Percentiles rank a stretch among this genome's conserved stretches.
Evolutionary conservation across 768 basidiomycete genomes (phyloP).

Genomic region (Agrocybe pediades): DNA sequence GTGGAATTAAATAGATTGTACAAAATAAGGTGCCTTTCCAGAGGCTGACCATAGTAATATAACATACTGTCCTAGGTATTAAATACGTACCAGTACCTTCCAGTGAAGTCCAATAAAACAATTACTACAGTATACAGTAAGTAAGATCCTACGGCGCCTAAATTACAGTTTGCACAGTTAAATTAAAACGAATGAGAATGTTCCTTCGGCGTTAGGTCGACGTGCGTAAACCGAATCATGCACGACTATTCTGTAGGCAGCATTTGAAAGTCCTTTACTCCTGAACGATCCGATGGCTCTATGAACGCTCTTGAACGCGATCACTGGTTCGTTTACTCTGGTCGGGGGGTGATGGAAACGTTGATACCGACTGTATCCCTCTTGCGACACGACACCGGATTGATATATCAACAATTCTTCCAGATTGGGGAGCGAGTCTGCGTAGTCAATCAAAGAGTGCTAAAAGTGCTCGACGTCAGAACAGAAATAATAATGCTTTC

Average conservation of each 20-base stretch:
- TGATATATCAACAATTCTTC: neutral
- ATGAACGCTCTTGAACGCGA: neutral
- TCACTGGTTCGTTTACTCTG: neutral
- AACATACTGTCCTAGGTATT: too few relatives aligned
- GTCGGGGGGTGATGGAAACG: neutral
- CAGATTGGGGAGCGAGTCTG: neutral
- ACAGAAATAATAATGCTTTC: neutral
- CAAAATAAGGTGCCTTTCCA: too few relatives aligned
- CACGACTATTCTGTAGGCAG: neutral
- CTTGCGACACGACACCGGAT: neutral
- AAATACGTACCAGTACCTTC: too few relatives aligned
- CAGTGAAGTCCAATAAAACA: too few relatives aligned
- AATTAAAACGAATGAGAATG: neutral
- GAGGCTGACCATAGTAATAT: too few relatives aligned
- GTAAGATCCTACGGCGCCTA: too few relatives aligned
- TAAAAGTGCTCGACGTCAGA: neutral
- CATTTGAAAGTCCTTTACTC: neutral
- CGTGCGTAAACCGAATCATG: neutral
- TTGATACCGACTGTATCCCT: neutral
- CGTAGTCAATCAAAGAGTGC: neutral
- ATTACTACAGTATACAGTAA: too few relatives aligned
- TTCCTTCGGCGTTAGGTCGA: neutral
- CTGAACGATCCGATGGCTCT: neutral
- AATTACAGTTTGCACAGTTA: too few relatives aligned
- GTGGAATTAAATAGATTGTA: too few relatives aligned